Conservation (phyloP, 768 basidiomycete genomes). For the Boletellus sp. region DNA sequence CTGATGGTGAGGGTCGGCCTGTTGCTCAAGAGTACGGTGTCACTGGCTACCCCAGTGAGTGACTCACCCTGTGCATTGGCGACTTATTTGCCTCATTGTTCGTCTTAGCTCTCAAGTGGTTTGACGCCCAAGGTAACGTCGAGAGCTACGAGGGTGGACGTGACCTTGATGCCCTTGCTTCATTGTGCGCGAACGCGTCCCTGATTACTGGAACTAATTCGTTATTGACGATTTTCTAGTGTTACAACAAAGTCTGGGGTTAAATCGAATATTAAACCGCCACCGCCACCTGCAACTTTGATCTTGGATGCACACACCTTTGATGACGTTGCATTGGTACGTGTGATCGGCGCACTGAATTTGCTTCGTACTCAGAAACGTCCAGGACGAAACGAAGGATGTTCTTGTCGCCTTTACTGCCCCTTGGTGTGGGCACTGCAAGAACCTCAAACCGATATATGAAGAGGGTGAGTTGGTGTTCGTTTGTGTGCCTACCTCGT, state of each 20-base stretch:
- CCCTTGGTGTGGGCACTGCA: conserved; percentile 95
- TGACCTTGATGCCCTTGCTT: conserved; percentile 71
- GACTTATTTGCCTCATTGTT: conserved; percentile 5
- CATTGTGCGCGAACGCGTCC: conserved; percentile 53
- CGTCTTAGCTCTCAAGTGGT: conserved; percentile 83
- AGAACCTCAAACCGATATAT: conserved; percentile 80
- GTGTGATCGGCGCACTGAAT: conserved; percentile 16
- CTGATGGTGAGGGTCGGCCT: conserved; percentile 79
- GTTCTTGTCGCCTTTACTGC: conserved; percentile 85
- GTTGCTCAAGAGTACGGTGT: conserved; percentile 78
- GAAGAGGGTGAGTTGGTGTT: conserved; percentile 55
- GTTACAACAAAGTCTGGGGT: conserved; percentile 71
- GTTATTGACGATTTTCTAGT: conserved; percentile 37
- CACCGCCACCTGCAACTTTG: conserved; percentile 67
- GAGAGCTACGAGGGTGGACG: conserved; percentile 75
- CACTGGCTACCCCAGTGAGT: conserved; percentile 81
- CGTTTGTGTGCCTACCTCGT: neutral
- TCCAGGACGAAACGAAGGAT: conserved; percentile 66
- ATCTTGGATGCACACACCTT: conserved; percentile 72
- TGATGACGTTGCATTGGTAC: conserved; percentile 65
- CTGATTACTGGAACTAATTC: neutral
- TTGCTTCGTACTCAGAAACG: neutral
- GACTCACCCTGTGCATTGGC: neutral
- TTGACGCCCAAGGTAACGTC: conserved; percentile 61
- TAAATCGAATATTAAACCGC: conserved; percentile 85